Conservation (phyloP, 1,139 yeast species). For the Candida labiduridarum region DNA sequence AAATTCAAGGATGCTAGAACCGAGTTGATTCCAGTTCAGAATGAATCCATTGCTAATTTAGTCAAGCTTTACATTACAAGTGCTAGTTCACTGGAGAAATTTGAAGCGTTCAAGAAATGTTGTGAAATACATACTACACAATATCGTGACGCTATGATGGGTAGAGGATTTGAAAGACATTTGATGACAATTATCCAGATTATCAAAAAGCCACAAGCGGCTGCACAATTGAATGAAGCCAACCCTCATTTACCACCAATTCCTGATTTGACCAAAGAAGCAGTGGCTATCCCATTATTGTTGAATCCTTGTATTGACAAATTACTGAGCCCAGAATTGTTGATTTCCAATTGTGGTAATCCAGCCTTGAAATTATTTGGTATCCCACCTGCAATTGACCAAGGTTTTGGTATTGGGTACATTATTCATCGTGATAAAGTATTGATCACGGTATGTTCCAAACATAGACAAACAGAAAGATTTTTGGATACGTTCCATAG, state of each 20-base stretch:
- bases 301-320: constrained; percentile 57
- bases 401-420: constrained; percentile 79
- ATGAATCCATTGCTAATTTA: constrained; percentile 50
- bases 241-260: constrained; percentile 34
- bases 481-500: constrained; percentile 63
- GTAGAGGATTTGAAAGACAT: constrained; percentile 74
- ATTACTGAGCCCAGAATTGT: constrained; percentile 44
- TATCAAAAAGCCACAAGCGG: constrained; percentile 31
- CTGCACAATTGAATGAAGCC: constrained; percentile 44
- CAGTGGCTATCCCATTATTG: constrained; percentile 49
- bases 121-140: constrained; percentile 54
- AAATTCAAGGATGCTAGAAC: constrained; percentile 68
- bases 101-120: constrained; percentile 54
- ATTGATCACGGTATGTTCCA: constrained; percentile 67
- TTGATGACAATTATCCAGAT: constrained; percentile 61
- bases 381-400: constrained; percentile 72
- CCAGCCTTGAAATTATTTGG: constrained; percentile 76
- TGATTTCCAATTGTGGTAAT: constrained; percentile 70
- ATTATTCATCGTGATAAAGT: constrained; percentile 64
- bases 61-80: constrained; percentile 65
- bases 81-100: constrained; percentile 47
- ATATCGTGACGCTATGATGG: constrained; percentile 56
- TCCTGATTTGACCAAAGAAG: constrained; percentile 21
- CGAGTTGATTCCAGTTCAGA: constrained; percentile 67
- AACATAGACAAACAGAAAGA: constrained; percentile 72